Evolutionary conservation across 208 protist species (phyloP).

Genomic region (Leishmania mexicana): DNA sequence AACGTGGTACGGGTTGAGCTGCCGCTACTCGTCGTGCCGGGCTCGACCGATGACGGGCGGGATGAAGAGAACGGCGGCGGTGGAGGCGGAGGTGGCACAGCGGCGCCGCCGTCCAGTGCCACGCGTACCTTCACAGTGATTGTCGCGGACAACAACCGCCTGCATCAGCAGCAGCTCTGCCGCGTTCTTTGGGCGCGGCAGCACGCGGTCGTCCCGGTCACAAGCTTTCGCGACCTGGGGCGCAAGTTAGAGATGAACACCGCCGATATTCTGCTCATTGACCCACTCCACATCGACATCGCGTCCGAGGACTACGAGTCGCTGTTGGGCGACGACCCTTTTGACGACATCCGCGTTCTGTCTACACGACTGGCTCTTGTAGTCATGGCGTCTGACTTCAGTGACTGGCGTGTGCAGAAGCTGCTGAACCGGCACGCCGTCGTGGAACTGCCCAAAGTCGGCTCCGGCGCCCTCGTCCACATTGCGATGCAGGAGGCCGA

Average conservation of each 20-base stretch:
- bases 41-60: slow-evolving; percentile 42
- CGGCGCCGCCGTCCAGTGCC: slow-evolving; percentile 5
- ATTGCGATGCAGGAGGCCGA: slow-evolving; percentile 89
- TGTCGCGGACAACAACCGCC: slow-evolving; percentile 71
- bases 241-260: slow-evolving; percentile 60
- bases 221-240: slow-evolving; percentile 71
- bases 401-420: slow-evolving; percentile 80
- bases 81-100: slow-evolving; percentile 1
- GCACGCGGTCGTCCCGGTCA: slow-evolving; percentile 85
- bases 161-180: slow-evolving; percentile 70
- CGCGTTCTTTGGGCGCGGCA: slow-evolving; percentile 80
- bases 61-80: slow-evolving; percentile 26
- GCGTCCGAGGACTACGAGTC: slow-evolving; percentile 60
- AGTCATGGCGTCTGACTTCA: slow-evolving; percentile 76
- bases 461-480: slow-evolving; percentile 71
- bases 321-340: slow-evolving; percentile 50
- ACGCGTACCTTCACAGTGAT: slow-evolving; percentile 67
- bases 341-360: slow-evolving; percentile 56
- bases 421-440: slow-evolving; percentile 75
- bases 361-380: slow-evolving; percentile 66
- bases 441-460: slow-evolving; percentile 82
- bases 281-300: slow-evolving; percentile 73
- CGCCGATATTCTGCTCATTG: slow-evolving; percentile 80
- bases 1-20: slow-evolving; percentile 73
- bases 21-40: slow-evolving; percentile 75